These are phyloP conservation scores for Trichoderma endophyticum DNA, from an alignment of 2,329 filamentous ascomycete genomes.

Conservation along the genomic window DNA sequence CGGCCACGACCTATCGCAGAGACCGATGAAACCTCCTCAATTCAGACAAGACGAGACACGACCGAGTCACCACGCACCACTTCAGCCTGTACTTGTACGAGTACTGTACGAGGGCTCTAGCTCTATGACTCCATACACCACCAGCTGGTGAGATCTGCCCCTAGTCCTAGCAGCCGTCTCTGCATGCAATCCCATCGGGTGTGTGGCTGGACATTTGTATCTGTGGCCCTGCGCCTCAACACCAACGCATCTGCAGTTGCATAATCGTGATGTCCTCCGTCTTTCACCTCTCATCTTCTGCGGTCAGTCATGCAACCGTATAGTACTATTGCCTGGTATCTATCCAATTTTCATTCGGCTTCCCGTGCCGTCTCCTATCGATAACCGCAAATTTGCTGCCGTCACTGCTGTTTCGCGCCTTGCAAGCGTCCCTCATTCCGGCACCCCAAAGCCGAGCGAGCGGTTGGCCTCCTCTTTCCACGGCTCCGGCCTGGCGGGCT, in stretches of 20 bases:
- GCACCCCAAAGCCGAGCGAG: conserved; percentile 4
- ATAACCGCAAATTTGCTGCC: background rate
- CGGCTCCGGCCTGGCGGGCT: conserved; percentile 9
- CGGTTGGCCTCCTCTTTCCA: background rate
- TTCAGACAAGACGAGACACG: conserved; percentile 3
- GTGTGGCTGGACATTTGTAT: background rate
- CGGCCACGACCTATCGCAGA: conserved; percentile 1
- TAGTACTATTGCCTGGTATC: background rate
- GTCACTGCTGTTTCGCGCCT: background rate
- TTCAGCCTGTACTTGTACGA: background rate
- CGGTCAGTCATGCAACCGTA: background rate
- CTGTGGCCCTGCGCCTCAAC: conserved; percentile 3
- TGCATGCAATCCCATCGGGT: conserved; percentile 1
- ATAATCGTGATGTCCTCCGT: background rate
- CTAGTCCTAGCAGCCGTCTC: background rate
- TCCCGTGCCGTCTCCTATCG: background rate
- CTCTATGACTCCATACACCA: background rate
- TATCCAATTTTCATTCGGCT: background rate
- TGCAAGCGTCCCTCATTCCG: conserved; percentile 8
- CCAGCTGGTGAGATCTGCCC: background rate
- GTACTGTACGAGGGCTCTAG: background rate
- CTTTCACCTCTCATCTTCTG: background rate
- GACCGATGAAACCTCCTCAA: conserved; percentile 14
- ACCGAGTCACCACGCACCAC: background rate
- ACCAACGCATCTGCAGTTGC: background rate